Evolutionary conservation across 345 rosid genomes (phyloP).

Genomic region (Nasturtium officinale): DNA sequence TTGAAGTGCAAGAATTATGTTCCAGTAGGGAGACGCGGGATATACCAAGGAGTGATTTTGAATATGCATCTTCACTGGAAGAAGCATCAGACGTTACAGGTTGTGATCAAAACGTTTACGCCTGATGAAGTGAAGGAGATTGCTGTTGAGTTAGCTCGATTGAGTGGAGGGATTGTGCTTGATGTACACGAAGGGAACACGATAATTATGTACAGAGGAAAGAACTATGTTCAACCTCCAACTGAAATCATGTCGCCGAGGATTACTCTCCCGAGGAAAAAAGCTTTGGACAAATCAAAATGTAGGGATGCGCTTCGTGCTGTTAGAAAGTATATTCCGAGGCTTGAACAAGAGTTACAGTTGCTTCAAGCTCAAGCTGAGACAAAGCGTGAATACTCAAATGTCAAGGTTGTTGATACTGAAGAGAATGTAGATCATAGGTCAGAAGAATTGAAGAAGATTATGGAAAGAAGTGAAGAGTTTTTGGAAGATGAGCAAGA

Average conservation of each 20-base stretch:
- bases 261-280: constrained; percentile 80
- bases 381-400: constrained; percentile 32
- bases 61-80: constrained; percentile 99
- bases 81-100: constrained; percentile 91
- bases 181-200: constrained; percentile 80
- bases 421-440: constrained; percentile 17
- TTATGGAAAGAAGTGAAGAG: constrained; percentile 49
- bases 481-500: constrained; percentile 50
- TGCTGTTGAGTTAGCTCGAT: constrained; percentile 77
- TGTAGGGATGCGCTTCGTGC: constrained; percentile 81
- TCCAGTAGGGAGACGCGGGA: constrained; percentile 86
- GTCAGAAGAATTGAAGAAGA: constrained; percentile 56
- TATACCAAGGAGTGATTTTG: constrained; percentile 93
- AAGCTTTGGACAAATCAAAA: constrained; percentile 93
- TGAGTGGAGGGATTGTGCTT: constrained; percentile 89
- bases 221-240: constrained; percentile 92
- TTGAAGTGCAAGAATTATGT: constrained; percentile 94
- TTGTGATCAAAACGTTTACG: constrained; percentile 80
- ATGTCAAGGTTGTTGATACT: constrained; percentile 29
- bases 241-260: constrained; percentile 95
- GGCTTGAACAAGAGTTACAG: constrained; percentile 82
- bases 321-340: constrained; percentile 75
- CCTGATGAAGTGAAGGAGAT: constrained; percentile 88
- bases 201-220: constrained; percentile 90
- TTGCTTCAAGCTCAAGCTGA: constrained; percentile 63